A percentile compares a stretch with the other conserved stretches of the same genome.
These are phyloP conservation scores for Stagonosporopsis tanaceti DNA, from an alignment of 2,329 filamentous ascomycete species.

Conservation along the genomic window DNA sequence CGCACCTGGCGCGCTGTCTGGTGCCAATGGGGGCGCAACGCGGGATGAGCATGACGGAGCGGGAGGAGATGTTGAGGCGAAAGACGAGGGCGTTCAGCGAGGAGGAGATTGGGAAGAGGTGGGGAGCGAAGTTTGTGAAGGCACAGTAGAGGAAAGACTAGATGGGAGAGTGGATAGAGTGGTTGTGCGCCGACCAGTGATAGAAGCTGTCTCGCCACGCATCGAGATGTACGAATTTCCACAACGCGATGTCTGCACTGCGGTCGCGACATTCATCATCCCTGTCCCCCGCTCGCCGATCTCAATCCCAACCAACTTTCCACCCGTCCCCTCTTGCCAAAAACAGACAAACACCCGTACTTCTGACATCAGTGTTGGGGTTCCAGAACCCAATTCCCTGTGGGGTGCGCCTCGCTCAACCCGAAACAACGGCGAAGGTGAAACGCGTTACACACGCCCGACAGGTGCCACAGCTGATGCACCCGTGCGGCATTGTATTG, in stretches of 20 bases:
- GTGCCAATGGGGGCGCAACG: constrained; percentile 79
- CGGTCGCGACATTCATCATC: neutral
- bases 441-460: constrained; percentile 4
- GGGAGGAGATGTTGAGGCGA: constrained; percentile 67
- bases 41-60: constrained; percentile 69
- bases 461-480: neutral
- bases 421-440: constrained; percentile 8
- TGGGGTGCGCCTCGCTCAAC: neutral
- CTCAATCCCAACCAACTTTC: neutral
- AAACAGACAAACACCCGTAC: neutral
- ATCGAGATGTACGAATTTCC: too few relatives aligned
- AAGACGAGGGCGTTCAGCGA: constrained; percentile 73
- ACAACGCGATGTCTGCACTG: neutral
- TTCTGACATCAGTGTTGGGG: neutral
- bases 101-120: constrained; percentile 69
- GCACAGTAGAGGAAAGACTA: constrained; percentile 25
- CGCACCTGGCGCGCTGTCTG: constrained; percentile 71
- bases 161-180: too few relatives aligned
- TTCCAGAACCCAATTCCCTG: neutral
- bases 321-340: too few relatives aligned
- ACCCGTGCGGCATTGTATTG: neutral
- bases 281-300: neutral
- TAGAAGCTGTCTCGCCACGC: too few relatives aligned
- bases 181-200: too few relatives aligned
- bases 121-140: constrained; percentile 50